Percentiles rank a stretch among this genome's conserved stretches.
Evolutionary conservation across 305 asterid genomes (phyloP).

Genomic region (Solanum hybrid): DNA sequence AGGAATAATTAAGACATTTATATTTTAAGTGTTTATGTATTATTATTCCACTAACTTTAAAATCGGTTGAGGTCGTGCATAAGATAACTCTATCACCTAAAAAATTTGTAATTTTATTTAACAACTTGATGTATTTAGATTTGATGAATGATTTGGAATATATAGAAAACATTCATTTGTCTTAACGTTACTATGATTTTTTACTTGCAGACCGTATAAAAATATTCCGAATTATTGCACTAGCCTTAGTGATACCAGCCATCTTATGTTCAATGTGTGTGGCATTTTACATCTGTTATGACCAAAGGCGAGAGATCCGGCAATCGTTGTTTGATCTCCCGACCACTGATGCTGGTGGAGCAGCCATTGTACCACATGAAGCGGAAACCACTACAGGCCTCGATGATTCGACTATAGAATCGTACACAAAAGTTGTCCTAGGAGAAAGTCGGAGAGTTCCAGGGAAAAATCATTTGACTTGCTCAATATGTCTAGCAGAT

Average conservation of each 20-base stretch:
- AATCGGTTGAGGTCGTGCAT: neutral
- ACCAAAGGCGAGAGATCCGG: slow-evolving; percentile 9
- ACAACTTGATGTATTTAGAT: neutral
- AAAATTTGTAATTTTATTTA: neutral
- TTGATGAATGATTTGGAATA: neutral
- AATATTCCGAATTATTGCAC: slow-evolving; percentile 36
- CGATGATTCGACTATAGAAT: slow-evolving; percentile 52
- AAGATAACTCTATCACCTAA: neutral
- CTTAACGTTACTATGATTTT: neutral
- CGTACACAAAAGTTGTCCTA: slow-evolving; percentile 50
- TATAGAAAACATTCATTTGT: neutral
- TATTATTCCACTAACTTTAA: neutral
- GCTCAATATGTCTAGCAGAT: slow-evolving; percentile 63
- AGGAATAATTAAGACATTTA: neutral
- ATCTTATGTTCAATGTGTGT: slow-evolving; percentile 25
- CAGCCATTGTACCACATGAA: slow-evolving; percentile 12
- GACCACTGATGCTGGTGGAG: neutral
- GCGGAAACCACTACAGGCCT: slow-evolving; percentile 29
- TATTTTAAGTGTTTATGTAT: neutral
- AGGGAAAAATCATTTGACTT: slow-evolving; percentile 51
- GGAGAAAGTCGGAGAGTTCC: slow-evolving; percentile 67
- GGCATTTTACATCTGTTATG: slow-evolving; percentile 27
- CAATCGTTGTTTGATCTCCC: slow-evolving; percentile 3
- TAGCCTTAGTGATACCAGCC: slow-evolving; percentile 53
- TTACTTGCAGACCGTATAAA: slow-evolving; percentile 15